phyloP scores from a whole-genome alignment of 495 filamentous ascomycete species.

The Bacidia rubella region DNA sequence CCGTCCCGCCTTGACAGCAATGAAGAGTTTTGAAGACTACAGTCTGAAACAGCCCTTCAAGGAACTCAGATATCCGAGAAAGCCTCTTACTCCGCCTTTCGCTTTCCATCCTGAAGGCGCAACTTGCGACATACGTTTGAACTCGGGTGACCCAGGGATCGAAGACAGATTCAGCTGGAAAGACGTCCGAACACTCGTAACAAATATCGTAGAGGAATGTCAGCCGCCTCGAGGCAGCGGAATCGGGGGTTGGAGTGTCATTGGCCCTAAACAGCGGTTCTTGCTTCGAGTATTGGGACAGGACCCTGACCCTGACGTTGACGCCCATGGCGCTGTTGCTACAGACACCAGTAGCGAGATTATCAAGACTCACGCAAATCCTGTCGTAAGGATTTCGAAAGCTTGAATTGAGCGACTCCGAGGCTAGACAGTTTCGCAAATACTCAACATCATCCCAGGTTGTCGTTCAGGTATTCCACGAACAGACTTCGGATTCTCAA shows the following conservation, averaged over 20 bases:
- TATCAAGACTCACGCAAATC: too few relatives aligned
- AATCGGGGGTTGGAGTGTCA: neutral
- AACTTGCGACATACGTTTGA: neutral
- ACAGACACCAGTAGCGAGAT: too few relatives aligned
- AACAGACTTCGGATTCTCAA: slow-evolving; percentile 52
- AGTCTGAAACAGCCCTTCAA: neutral
- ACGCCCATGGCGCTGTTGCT: too few relatives aligned
- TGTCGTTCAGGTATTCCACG: slow-evolving; percentile 59
- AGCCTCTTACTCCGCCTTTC: neutral
- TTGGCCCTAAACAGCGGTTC: neutral
- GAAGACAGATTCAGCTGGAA: slow-evolving; percentile 1
- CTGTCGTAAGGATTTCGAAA: too few relatives aligned
- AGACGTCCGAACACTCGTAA: neutral
- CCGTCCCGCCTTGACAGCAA: neutral
- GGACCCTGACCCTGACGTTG: neutral
- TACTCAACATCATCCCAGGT: slow-evolving; percentile 11
- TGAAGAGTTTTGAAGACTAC: neutral
- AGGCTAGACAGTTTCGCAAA: too few relatives aligned
- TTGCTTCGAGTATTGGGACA: neutral
- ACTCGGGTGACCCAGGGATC: neutral
- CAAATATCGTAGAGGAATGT: neutral
- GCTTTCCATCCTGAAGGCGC: neutral
- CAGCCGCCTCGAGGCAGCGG: neutral
- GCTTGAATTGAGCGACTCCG: too few relatives aligned
- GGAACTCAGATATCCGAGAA: neutral